Evolutionary conservation across 2,329 filamentous ascomycete genomes (phyloP), one percentile per base, ranked within the genome.

Genomic region (Epichloe bromicola): DNA sequence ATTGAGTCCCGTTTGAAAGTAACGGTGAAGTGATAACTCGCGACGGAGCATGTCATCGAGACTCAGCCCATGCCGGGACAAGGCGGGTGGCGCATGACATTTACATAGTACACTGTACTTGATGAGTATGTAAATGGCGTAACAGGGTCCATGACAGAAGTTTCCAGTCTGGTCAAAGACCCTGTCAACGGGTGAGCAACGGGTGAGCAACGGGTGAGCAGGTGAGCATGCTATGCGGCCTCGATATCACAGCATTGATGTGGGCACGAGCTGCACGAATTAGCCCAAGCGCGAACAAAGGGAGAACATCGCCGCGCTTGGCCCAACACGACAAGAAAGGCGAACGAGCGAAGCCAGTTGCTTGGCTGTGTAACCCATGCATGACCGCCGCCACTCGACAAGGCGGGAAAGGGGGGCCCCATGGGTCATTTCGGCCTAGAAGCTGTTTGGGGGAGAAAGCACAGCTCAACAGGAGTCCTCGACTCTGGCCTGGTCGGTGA

Each of bases 331-430:
- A 46, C 40, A 44, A 38, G 11, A 40, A 50, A 47, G 34, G 14
- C 46, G 47, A 48, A 17, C 17, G n/a, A 15, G 26, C 33, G 3
- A 47, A 48, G 26, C n/a, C 49, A 48, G 40, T 47, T 36, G 38
- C 15, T 34, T 39, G n/a, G 44, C 33, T 37, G 52, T 54, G 52
- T 46, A 48, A 54, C 52, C 46, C 43, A 49, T 49, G 20, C 37
- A 36, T 17, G 37, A 15, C 50, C 44, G 50, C 50, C 44, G 50
- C 50, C 52, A 54, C 52, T 54, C 39, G 48, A 44, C 46, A 40
- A 40, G 49, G 43, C 47, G 14, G 23, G 23, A 46, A 40, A 44
- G 23, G 39, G 23, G 23, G 34, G 39, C 7, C 20, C 30, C 15
- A 26, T 42, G 36, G 36, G n/a, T 43, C 39, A 20, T 33, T 34